A percentile compares a stretch with the other conserved stretches of the same genome.
phyloP scores from a whole-genome alignment of 225 moss, liverwort and hornwort species.

The Climacium dendroides region DNA sequence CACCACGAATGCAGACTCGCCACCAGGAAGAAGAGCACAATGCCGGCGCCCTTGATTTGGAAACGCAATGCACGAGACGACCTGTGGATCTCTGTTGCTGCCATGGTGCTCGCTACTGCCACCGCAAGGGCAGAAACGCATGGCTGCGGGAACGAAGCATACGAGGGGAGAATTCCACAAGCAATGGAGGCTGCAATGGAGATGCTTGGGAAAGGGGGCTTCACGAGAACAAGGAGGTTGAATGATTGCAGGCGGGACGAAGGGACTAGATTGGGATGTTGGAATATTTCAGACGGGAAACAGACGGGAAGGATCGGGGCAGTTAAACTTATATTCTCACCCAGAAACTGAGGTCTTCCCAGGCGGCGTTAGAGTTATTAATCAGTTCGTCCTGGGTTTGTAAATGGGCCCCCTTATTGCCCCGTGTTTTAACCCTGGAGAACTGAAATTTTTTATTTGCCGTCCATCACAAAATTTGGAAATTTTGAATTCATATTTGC shows the following conservation, averaged over 20 bases:
- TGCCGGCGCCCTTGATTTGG: conserved; percentile 20
- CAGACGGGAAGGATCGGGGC: no score
- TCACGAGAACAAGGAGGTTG: neutral
- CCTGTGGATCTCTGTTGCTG: neutral
- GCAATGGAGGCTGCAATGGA: neutral
- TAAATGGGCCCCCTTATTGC: no score
- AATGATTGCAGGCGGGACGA: neutral
- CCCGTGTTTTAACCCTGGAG: no score
- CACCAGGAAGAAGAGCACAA: conserved; percentile 26
- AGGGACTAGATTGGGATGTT: neutral
- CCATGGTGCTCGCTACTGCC: neutral
- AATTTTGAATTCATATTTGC: no score
- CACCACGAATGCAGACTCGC: conserved; percentile 32
- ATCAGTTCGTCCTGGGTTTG: no score
- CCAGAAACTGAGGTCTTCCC: no score
- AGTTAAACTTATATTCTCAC: no score
- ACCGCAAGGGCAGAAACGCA: neutral
- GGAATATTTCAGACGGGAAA: neutral
- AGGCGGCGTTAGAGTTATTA: no score
- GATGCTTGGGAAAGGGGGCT: neutral
- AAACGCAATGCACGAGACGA: conserved; percentile 10
- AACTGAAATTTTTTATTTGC: no score
- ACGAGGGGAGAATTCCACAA: neutral
- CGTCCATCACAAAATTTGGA: no score
- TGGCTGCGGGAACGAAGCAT: neutral